These are phyloP conservation scores for Leishmania gerbilli DNA, from an alignment of 208 protist species.

Conservation along the genomic window DNA sequence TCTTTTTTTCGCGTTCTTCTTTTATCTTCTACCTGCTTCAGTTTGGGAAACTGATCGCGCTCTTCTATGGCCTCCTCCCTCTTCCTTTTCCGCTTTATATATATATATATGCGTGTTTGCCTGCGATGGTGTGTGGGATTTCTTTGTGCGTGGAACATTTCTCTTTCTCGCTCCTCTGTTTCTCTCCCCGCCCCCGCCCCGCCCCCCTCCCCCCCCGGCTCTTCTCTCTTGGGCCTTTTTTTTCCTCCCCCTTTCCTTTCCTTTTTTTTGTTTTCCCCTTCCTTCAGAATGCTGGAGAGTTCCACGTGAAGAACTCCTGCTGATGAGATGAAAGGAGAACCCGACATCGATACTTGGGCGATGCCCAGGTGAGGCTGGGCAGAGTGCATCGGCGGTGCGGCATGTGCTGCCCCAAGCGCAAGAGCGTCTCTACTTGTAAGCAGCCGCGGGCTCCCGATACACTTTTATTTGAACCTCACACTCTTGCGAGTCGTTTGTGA, in stretches of 20 bases:
- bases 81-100: background rate
- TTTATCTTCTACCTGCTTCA: background rate
- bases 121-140: background rate
- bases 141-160: background rate
- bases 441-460: background rate
- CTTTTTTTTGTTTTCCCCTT: background rate
- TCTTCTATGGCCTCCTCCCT: background rate
- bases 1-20: conserved; percentile 2
- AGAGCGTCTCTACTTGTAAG: background rate
- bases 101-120: background rate
- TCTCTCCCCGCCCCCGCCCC: background rate
- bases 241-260: background rate
- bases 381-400: background rate
- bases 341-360: background rate
- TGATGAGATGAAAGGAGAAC: conserved; percentile 7
- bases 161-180: conserved; percentile 3
- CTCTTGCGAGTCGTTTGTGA: background rate
- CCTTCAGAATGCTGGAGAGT: conserved; percentile 17
- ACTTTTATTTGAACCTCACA: background rate
- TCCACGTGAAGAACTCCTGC: background rate
- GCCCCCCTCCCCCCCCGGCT: background rate
- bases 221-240: background rate
- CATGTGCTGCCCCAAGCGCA: background rate
- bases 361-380: background rate
- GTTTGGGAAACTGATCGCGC: background rate